Percentiles rank a stretch among this genome's conserved stretches.
Conservation (phyloP, 305 asterid genomes). For the Striga hermonthica region DNA sequence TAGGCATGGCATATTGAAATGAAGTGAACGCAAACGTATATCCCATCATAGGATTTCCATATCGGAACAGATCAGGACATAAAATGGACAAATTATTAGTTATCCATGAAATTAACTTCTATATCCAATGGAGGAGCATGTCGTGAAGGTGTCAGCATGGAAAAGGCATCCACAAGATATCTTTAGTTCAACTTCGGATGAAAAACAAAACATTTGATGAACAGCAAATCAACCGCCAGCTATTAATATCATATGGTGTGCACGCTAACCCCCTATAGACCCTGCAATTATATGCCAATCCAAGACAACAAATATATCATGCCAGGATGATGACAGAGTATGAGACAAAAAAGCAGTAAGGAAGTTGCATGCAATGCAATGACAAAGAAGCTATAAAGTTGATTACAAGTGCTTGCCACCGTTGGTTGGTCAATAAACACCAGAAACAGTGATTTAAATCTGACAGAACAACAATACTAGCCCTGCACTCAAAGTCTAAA, state of each 20-base stretch:
- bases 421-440: conserved; percentile 26
- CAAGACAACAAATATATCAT: conserved; percentile 83
- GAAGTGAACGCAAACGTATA: conserved; percentile 34
- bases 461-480: conserved; percentile 16
- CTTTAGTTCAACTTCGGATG: conserved; percentile 84
- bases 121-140: conserved; percentile 52
- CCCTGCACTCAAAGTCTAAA: conserved; percentile 8
- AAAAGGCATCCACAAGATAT: conserved; percentile 73
- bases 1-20: conserved; percentile 40
- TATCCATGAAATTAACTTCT: conserved; percentile 59
- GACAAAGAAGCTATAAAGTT: conserved; percentile 35
- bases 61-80: conserved; percentile 36
- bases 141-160: conserved; percentile 70
- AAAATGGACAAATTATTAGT: conserved; percentile 43
- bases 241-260: conserved; percentile 85
- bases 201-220: conserved; percentile 88
- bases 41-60: conserved; percentile 35
- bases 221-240: conserved; percentile 99
- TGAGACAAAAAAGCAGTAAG: conserved; percentile 21
- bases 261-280: conserved; percentile 94
- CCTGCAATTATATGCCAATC: conserved; percentile 99
- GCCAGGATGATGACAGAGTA: conserved; percentile 37
- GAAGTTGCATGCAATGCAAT: conserved; percentile 35
- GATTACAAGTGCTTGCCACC: conserved; percentile 26
- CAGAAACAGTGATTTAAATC: conserved; percentile 24